phyloP scores from a whole-genome alignment of 768 basidiomycete genomes.

The Pulveroboletus sp. region DNA sequence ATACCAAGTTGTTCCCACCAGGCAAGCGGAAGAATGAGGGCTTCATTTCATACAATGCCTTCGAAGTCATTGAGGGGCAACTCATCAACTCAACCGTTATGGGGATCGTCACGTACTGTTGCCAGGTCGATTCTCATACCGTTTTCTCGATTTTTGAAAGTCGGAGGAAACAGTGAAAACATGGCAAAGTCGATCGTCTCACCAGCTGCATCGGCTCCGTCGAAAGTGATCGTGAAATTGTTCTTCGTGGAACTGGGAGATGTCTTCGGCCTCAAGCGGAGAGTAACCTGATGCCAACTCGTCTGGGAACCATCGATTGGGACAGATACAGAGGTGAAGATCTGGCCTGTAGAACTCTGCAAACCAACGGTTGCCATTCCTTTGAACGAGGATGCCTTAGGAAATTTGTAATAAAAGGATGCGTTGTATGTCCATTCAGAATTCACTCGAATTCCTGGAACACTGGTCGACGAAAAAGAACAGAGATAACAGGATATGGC shows the following conservation, averaged over 20 bases:
- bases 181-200: slow-evolving; percentile 52
- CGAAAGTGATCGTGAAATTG: slow-evolving; percentile 48
- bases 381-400: slow-evolving; percentile 36
- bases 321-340: slow-evolving; percentile 39
- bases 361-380: slow-evolving; percentile 43
- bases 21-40: slow-evolving; percentile 64
- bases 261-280: slow-evolving; percentile 39
- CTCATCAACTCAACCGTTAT: background rate
- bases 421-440: slow-evolving; percentile 50
- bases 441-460: slow-evolving; percentile 51
- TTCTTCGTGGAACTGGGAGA: slow-evolving; percentile 42
- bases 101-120: slow-evolving; percentile 31
- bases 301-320: slow-evolving; percentile 40
- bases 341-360: slow-evolving; percentile 38
- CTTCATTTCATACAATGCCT: slow-evolving; percentile 51
- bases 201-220: slow-evolving; percentile 38
- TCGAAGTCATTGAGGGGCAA: background rate
- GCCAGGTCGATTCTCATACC: slow-evolving; percentile 62
- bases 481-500: background rate
- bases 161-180: slow-evolving; percentile 63
- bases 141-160: slow-evolving; percentile 54
- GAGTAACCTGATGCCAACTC: slow-evolving; percentile 44
- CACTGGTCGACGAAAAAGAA: too few species aligned
- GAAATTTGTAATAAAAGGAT: slow-evolving; percentile 57
- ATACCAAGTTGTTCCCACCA: slow-evolving; percentile 60